These are phyloP conservation scores for Myxozyma lipomycoides DNA, from an alignment of 805 yeast genomes.

Conservation along the genomic window DNA sequence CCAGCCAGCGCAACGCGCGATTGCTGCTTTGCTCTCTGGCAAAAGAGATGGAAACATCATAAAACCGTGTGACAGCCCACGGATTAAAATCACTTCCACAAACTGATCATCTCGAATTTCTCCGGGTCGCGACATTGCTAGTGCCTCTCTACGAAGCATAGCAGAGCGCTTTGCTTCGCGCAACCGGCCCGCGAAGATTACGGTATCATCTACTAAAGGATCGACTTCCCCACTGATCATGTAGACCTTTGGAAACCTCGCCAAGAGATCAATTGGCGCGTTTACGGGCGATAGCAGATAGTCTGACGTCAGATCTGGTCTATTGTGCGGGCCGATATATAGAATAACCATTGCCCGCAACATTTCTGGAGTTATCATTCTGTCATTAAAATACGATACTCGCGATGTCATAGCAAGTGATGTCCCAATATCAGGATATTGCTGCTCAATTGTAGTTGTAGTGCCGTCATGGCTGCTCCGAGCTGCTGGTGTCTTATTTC, in stretches of 20 bases:
- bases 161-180: slow-evolving; percentile 32
- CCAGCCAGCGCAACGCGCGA: slow-evolving; percentile 32
- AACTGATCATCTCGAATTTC: slow-evolving; percentile 6
- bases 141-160: slow-evolving; percentile 11
- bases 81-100: slow-evolving; percentile 32
- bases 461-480: not conserved
- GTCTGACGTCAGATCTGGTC: slow-evolving; percentile 32
- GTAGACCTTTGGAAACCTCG: slow-evolving; percentile 34
- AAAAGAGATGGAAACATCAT: slow-evolving; percentile 30
- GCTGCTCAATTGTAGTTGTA: not conserved
- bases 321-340: slow-evolving; percentile 31
- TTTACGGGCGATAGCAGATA: slow-evolving; percentile 32
- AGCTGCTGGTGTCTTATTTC: not conserved
- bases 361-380: slow-evolving; percentile 33
- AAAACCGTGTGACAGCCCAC: slow-evolving; percentile 34
- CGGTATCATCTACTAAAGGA: slow-evolving; percentile 36
- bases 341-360: slow-evolving; percentile 32
- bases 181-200: slow-evolving; percentile 33
- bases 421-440: slow-evolving; percentile 11
- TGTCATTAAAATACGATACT: slow-evolving; percentile 32
- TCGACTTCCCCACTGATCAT: slow-evolving; percentile 36
- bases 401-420: slow-evolving; percentile 34
- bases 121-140: slow-evolving; percentile 13
- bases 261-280: slow-evolving; percentile 32
- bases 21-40: slow-evolving; percentile 32